Percentiles rank a stretch among this genome's conserved stretches.
phyloP scores from a whole-genome alignment of 192 early-diverging fungal species.

The Helicostylum pulchrum region DNA sequence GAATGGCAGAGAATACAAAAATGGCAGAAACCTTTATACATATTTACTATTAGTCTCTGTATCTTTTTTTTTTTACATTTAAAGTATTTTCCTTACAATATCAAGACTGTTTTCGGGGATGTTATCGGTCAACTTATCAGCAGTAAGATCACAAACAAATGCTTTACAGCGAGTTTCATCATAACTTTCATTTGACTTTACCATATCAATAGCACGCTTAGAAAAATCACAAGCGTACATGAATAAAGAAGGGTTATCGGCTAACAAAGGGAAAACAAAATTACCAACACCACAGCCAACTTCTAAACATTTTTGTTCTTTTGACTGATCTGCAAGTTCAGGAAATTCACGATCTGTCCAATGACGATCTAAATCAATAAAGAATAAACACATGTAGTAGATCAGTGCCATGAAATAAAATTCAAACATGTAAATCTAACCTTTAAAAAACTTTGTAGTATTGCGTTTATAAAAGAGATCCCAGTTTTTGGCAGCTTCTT shows the following conservation, averaged over 20 bases:
- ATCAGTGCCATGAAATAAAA: not conserved
- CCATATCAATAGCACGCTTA: slow-evolving; percentile 83
- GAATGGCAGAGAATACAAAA: slow-evolving; percentile 94
- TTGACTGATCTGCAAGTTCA: slow-evolving; percentile 51
- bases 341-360: slow-evolving; percentile 96
- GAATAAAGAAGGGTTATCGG: slow-evolving; percentile 74
- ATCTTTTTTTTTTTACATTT: not conserved
- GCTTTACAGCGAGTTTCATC: slow-evolving; percentile 73
- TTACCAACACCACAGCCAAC: slow-evolving; percentile 98
- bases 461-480: slow-evolving; percentile 84
- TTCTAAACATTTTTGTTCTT: slow-evolving; percentile 57
- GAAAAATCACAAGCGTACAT: slow-evolving; percentile 96
- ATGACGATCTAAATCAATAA: slow-evolving; percentile 65
- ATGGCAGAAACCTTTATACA: slow-evolving; percentile 61
- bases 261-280: slow-evolving; percentile 90
- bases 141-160: slow-evolving; percentile 94
- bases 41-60: not conserved
- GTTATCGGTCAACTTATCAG: slow-evolving; percentile 59
- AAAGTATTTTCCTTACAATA: slow-evolving; percentile 46
- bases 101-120: slow-evolving; percentile 82
- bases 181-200: slow-evolving; percentile 78
- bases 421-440: slow-evolving; percentile 1
- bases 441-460: slow-evolving; percentile 91
- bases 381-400: not conserved
- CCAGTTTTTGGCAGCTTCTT: slow-evolving; percentile 78